A percentile compares a stretch with the other conserved stretches of the same genome.
Conservation (phyloP, 805 yeast species). For the Pichia deserticola region DNA sequence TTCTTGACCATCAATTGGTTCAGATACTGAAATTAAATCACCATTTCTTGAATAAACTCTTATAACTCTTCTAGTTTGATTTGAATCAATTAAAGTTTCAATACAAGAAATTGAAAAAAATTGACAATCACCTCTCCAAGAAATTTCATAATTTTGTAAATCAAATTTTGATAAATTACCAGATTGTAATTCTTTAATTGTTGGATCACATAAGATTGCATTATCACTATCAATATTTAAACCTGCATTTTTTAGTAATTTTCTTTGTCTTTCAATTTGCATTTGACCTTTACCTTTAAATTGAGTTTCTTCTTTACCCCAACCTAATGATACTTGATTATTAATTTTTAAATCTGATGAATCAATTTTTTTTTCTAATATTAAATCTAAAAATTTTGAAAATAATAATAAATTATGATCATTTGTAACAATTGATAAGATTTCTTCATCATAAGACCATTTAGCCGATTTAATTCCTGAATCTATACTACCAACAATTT, state of each 20-base stretch:
- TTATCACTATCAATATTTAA: slow-evolving; percentile 52
- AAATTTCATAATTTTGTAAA: slow-evolving; percentile 38
- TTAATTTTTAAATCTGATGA: slow-evolving; percentile 59
- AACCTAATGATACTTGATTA: slow-evolving; percentile 91
- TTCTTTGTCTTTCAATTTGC: slow-evolving; percentile 59
- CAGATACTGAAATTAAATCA: slow-evolving; percentile 80
- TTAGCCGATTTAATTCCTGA: slow-evolving; percentile 60
- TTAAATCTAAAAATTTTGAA: slow-evolving; percentile 72
- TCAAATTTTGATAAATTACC: slow-evolving; percentile 61
- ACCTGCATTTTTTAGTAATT: slow-evolving; percentile 57
- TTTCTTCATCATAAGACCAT: slow-evolving; percentile 93
- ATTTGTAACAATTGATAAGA: slow-evolving; percentile 58
- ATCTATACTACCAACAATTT: slow-evolving; percentile 81
- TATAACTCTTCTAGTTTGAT: slow-evolving; percentile 58
- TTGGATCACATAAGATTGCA: slow-evolving; percentile 71
- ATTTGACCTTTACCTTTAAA: slow-evolving; percentile 90
- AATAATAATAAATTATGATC: slow-evolving; percentile 57
- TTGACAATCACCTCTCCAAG: slow-evolving; percentile 97
- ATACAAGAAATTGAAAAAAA: slow-evolving; percentile 62
- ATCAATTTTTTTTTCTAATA: slow-evolving; percentile 54
- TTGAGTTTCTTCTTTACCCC: slow-evolving; percentile 98
- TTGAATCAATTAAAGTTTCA: slow-evolving; percentile 37
- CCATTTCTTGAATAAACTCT: slow-evolving; percentile 73
- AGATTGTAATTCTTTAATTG: slow-evolving; percentile 64
- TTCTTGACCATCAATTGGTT: slow-evolving; percentile 81